These are phyloP conservation scores for Fraxinus excelsior DNA, from an alignment of 257 asterid species.

Conservation along the genomic window DNA sequence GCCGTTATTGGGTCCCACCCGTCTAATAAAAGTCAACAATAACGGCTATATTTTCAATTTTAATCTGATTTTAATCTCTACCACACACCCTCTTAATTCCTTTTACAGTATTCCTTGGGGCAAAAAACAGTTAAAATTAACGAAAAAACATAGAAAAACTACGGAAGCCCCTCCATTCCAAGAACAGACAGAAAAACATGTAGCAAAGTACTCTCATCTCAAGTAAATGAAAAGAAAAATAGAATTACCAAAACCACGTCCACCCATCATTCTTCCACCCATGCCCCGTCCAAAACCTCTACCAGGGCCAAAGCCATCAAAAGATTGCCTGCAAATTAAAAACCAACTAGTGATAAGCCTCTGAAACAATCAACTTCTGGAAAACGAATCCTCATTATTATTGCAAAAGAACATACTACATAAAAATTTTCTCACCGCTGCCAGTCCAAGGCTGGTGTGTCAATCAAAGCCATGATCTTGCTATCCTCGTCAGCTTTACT, in stretches of 20 bases:
- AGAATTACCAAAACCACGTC: slow-evolving; percentile 88
- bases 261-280: slow-evolving; percentile 85
- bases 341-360: slow-evolving; percentile 23
- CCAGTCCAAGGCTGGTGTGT: slow-evolving; percentile 97
- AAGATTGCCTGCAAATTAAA: slow-evolving; percentile 60
- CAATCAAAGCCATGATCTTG: slow-evolving; percentile 84
- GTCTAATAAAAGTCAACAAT: too few species aligned
- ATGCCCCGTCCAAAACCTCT: slow-evolving; percentile 87
- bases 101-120: neutral
- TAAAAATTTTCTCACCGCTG: slow-evolving; percentile 65
- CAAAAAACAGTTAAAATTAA: neutral
- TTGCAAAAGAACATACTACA: neutral
- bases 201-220: neutral
- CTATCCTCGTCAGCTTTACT: slow-evolving; percentile 92
- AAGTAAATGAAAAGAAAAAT: neutral
- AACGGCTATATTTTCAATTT: too few species aligned
- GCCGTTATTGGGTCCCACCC: too few species aligned
- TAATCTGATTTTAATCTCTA: too few species aligned
- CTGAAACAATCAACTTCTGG: slow-evolving; percentile 5
- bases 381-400: neutral
- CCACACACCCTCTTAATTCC: too few species aligned
- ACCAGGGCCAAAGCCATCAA: slow-evolving; percentile 83
- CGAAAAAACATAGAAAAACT: neutral
- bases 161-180: neutral
- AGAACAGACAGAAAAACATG: neutral